These are phyloP conservation scores for Pontederia paniculata DNA, from an alignment of 176 grass and related monocot species.

Conservation along the genomic window DNA sequence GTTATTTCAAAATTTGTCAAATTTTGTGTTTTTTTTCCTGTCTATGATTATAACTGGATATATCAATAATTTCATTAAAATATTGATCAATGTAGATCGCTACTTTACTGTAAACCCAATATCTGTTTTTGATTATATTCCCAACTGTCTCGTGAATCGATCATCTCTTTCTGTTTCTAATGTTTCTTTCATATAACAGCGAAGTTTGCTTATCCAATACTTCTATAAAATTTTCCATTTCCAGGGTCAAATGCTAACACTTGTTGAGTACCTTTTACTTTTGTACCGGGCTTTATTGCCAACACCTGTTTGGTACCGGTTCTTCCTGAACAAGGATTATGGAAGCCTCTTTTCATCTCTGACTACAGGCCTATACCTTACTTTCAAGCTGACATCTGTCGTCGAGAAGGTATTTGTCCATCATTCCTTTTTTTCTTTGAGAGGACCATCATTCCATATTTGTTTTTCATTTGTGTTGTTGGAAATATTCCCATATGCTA, in stretches of 20 bases:
- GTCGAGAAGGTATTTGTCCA: constrained; percentile 76
- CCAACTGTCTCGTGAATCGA: no score
- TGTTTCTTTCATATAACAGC: constrained; percentile 3
- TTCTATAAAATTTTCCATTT: not conserved
- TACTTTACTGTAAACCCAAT: no score
- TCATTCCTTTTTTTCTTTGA: not conserved
- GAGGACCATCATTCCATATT: not conserved
- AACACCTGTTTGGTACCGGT: constrained; percentile 94
- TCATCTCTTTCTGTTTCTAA: not conserved
- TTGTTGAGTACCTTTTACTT: constrained; percentile 88
- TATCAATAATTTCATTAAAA: no score
- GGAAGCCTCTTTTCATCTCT: constrained; percentile 96
- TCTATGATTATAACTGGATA: no score
- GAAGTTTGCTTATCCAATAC: constrained; percentile 11
- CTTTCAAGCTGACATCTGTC: constrained; percentile 94
- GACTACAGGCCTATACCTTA: constrained; percentile 88
- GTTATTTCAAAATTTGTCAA: no score
- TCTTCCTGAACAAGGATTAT: constrained; percentile 99
- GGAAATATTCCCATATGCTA: not conserved
- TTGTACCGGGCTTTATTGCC: constrained; percentile 88
- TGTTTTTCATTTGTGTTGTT: not conserved
- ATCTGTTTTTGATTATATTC: no score
- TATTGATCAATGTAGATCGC: no score
- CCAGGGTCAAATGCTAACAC: constrained; percentile 97
- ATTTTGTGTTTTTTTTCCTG: no score